Evolutionary conservation across 2,329 filamentous ascomycete genomes (phyloP).

Genomic region (Aureobasidium sp.): DNA sequence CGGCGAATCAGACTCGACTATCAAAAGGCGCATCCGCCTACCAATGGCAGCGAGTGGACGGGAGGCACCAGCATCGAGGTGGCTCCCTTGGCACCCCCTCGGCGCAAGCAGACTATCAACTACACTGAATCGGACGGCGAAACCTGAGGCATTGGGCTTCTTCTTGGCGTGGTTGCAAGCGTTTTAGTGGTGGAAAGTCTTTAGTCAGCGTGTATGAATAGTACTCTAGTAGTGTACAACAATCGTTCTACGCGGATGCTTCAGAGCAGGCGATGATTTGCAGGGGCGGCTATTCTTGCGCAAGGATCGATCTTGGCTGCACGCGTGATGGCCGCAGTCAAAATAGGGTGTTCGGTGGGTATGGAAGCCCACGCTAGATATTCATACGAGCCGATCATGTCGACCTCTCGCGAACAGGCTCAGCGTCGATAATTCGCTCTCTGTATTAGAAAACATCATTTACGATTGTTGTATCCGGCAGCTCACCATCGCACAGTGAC

Average conservation of each 20-base stretch:
- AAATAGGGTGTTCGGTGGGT: background rate
- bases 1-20: constrained; percentile 35
- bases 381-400: background rate
- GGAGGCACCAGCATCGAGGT: constrained; percentile 11
- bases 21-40: constrained; percentile 12
- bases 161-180: background rate
- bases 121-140: constrained; percentile 3
- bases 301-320: constrained; percentile 6
- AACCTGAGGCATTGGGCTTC: background rate
- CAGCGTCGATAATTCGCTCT: background rate
- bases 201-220: constrained; percentile 8
- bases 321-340: constrained; percentile 4
- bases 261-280: background rate
- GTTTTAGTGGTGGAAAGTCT: constrained; percentile 4
- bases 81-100: background rate
- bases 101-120: constrained; percentile 7
- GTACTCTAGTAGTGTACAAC: background rate
- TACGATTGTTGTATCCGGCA: background rate
- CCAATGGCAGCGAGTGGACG: constrained; percentile 3
- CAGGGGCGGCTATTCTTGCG: constrained; percentile 12
- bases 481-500: background rate
- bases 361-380: background rate
- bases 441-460: background rate
- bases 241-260: background rate
- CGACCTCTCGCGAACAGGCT: background rate